These are phyloP conservation scores for Aquanectria penicillioides DNA, from an alignment of 2,329 filamentous ascomycete genomes.

Conservation along the genomic window DNA sequence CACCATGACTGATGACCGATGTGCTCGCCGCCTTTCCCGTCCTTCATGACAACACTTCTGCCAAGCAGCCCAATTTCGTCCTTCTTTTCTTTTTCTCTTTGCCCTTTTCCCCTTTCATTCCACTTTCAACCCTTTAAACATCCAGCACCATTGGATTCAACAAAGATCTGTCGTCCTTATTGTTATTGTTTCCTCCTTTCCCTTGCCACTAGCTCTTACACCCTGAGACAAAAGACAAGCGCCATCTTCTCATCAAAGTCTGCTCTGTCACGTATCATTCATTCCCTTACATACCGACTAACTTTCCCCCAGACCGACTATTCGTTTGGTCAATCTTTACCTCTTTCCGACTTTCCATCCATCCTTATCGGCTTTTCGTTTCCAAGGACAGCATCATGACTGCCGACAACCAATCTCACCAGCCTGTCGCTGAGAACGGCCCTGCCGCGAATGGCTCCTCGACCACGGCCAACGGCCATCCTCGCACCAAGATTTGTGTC, in stretches of 20 bases:
- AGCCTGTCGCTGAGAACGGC: conserved; percentile 37
- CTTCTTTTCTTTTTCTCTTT: conserved; percentile 5
- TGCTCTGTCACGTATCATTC: conserved; percentile 15
- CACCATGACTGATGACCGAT: conserved; percentile 6
- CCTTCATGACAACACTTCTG: conserved; percentile 29
- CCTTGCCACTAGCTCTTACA: too few species aligned
- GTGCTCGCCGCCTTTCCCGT: conserved; percentile 11
- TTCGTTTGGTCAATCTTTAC: neutral
- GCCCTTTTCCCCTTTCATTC: neutral
- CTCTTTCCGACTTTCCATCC: neutral
- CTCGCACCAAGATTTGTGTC: conserved; percentile 81
- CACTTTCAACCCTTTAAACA: conserved; percentile 7
- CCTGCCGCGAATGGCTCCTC: conserved; percentile 35
- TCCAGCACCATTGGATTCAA: too few species aligned
- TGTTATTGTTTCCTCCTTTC: conserved; percentile 19
- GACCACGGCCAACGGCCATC: conserved; percentile 42
- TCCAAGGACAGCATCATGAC: conserved; percentile 39
- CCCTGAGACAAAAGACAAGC: too few species aligned
- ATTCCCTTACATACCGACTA: neutral
- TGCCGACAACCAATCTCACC: conserved; percentile 36
- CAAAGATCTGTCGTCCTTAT: too few species aligned
- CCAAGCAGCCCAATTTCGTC: neutral
- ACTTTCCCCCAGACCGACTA: neutral
- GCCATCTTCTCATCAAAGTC: conserved; percentile 15
- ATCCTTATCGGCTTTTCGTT: neutral